Conservation (phyloP, 2,329 filamentous ascomycete genomes). For the Fusarium sterilihyphosum region DNA sequence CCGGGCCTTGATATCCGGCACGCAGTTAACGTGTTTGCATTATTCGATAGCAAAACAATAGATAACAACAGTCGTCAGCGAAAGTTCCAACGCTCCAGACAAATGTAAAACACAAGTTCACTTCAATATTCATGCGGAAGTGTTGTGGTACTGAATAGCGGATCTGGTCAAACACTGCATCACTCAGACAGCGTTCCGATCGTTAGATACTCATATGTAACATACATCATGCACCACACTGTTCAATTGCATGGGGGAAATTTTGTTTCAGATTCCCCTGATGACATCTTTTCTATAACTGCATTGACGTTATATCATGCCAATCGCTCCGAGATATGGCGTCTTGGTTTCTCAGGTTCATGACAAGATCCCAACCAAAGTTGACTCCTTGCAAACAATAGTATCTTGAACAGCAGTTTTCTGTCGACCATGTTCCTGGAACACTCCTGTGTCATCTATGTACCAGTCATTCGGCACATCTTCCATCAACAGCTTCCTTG, state of each 20-base stretch:
- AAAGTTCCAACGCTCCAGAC: neutral
- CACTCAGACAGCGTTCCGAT: neutral
- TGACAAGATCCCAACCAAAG: slow-evolving; percentile 1
- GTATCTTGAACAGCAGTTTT: slow-evolving; percentile 15
- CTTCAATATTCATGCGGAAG: neutral
- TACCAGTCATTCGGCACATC: slow-evolving; percentile 37
- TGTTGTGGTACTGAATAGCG: neutral
- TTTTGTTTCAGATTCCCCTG: neutral
- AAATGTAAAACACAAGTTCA: slow-evolving; percentile 1
- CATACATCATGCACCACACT: neutral
- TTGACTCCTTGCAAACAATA: slow-evolving; percentile 9
- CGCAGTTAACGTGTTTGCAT: neutral
- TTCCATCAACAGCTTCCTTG: slow-evolving; percentile 24
- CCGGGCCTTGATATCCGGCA: neutral
- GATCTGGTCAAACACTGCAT: neutral
- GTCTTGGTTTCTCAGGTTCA: neutral
- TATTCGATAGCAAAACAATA: neutral
- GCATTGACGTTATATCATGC: neutral
- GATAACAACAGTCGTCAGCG: neutral
- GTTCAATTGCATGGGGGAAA: neutral
- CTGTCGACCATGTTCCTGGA: slow-evolving; percentile 28
- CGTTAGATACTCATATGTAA: neutral
- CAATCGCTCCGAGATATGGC: neutral
- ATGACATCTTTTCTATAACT: neutral
- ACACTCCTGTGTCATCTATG: slow-evolving; percentile 34